Base-by-base conservation (phyloP, 1,284 basidiomycete species). In the Pseudomicrostroma phylloplanum region DNA sequence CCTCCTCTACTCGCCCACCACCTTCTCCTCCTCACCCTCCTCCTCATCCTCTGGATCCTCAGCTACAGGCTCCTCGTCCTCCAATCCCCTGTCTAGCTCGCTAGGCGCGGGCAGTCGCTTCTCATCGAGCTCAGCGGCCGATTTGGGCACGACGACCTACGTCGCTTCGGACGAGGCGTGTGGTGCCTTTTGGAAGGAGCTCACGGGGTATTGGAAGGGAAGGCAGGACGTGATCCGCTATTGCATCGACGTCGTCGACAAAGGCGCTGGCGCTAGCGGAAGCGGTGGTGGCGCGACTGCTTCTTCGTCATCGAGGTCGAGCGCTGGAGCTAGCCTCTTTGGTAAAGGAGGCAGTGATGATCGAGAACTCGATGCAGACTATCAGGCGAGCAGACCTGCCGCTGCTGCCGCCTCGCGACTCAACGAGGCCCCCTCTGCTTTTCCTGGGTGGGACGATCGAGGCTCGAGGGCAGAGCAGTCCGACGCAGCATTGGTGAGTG, bases 1-100 rank as follows among this genome's bases (percentile, higher is more conserved):
- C 0, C 66, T 77, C 1, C 64, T 77, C 1, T 68, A 67, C 7
- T 57, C 59, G 0, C 59, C 60, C 2, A n/a, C 58, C n/a, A 23
- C 19, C 0, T 66, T 57, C 25, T 67, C 61, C 6, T 66, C 66
- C 4, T 63, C 68, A 0, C 42, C 58, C 40, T 65, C 67, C 30
- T 36, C 30, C 30, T 36, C 30, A 6, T 11, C 46, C 46, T 4
- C n/a, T n/a, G n/a, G n/a, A n/a, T n/a, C n/a, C n/a, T n/a, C n/a
- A n/a, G n/a, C n/a, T n/a, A n/a, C n/a, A n/a, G n/a, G 23, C 12
- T 48, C 46, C 46, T 48, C 46, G 7, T 48, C 46, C 46, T 48
- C 46, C n/a, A n/a, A n/a, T 12, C 23, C 17, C 46, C 46, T 48
- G 4, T 48, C 46, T 23, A n/a, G n/a, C n/a, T 48, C 46, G 46